Evolutionary conservation across 2,329 filamentous ascomycete genomes (phyloP), one percentile per base, ranked within the genome.

Genomic region (Fusarium avenaceum): DNA sequence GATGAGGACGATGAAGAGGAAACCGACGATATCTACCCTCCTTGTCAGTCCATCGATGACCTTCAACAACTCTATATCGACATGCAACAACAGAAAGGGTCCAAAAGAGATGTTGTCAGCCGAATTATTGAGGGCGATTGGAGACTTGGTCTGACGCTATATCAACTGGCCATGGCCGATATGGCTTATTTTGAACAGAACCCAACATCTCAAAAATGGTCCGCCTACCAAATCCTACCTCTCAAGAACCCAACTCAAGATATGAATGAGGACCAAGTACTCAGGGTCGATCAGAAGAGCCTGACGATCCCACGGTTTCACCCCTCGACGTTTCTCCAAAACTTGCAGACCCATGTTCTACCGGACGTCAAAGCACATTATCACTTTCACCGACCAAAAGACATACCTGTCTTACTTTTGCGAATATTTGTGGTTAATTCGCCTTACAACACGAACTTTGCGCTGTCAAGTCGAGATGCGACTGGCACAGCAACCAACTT

Each of bases 351-450:
- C 40, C 90, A 94, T 74, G 86, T 94, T 19, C 83, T 92, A 2
- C 92, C 93, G 2, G 86, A 96, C 60, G 87, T 94, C 71, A 96
- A 96, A 77, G 91, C 92, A 7, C 92, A 96, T 78, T 96, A 93
- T 77, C 90, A 92, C 71, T 87, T 96, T 63, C 89, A 91, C 69
- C 87, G 90, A n/a, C 90, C 92, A 53, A 84, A 86, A 53, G 83
- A 85, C 2, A 82, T 91, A n/a, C 88, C 92, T 0, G 81, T 96
- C 6, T 85, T 92, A 1, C 83, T 96, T 26, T 80, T 96, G n/a
- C 89, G 93, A 50, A 89, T 96, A 45, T 92, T 93, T 73, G 87
- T 94, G 60, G 82, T 93, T 65, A 91, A 96, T 76, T 92, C 92
- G 2, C 93, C 93, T 0, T 97, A 96, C 76, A 91, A 90, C 70